Evolutionary conservation across 257 asterid genomes (phyloP).

Genomic region (Linaria vulgaris): DNA sequence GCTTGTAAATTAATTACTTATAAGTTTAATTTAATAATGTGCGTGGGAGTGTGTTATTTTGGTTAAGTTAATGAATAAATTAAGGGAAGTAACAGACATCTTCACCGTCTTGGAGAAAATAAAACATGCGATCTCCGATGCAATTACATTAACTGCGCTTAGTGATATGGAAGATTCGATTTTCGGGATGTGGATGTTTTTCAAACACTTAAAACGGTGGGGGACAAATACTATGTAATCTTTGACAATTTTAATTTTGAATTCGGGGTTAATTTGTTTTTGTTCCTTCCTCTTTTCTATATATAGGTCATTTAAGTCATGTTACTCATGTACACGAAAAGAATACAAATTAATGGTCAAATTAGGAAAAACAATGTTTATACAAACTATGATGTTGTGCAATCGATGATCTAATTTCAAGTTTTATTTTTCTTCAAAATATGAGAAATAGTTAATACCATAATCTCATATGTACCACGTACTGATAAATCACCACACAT

Average conservation of each 20-base stretch:
- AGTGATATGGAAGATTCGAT: slow-evolving; percentile 92
- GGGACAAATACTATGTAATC: slow-evolving; percentile 16
- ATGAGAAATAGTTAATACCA: no score
- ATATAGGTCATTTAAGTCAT: neutral
- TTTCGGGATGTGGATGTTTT: slow-evolving; percentile 80
- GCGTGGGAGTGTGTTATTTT: slow-evolving; percentile 46
- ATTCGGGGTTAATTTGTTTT: slow-evolving; percentile 5
- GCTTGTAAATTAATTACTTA: slow-evolving; percentile 68
- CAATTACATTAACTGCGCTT: slow-evolving; percentile 76
- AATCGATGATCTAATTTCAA: no score
- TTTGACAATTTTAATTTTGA: slow-evolving; percentile 17
- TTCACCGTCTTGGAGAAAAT: slow-evolving; percentile 90
- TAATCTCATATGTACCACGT: no score
- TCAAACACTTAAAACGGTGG: slow-evolving; percentile 44
- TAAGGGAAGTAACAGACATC: slow-evolving; percentile 88
- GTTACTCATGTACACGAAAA: no score
- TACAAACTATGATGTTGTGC: no score
- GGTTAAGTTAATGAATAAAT: slow-evolving; percentile 46
- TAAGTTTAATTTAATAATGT: no score
- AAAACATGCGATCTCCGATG: slow-evolving; percentile 76
- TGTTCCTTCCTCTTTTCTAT: neutral
- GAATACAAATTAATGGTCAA: no score
- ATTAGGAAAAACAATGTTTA: no score
- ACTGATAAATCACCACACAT: no score
- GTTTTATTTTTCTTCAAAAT: no score